phyloP scores from a whole-genome alignment of 768 basidiomycete species.

The Zangia roseola region DNA sequence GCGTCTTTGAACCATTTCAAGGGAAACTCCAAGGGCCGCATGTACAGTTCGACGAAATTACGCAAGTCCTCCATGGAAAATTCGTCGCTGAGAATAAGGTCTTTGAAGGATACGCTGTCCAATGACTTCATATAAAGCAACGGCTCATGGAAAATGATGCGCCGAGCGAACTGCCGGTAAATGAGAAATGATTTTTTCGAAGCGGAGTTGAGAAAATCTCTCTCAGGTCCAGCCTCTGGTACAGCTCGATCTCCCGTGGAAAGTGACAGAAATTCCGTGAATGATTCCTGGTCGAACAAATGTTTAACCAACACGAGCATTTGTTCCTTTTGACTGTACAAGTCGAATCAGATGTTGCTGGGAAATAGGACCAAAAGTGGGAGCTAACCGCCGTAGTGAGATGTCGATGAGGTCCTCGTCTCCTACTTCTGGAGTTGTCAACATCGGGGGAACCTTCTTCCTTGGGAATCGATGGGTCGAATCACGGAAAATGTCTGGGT shows the following conservation, averaged over 20 bases:
- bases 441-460: too few relatives aligned
- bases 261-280: too few relatives aligned
- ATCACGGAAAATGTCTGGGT: not conserved
- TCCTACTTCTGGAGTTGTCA: not conserved
- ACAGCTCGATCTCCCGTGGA: not conserved
- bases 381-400: constrained; percentile 11
- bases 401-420: constrained; percentile 21
- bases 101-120: constrained; percentile 32
- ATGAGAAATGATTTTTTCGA: too few relatives aligned
- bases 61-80: constrained; percentile 25
- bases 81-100: constrained; percentile 32
- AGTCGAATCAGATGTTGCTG: too few relatives aligned
- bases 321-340: constrained; percentile 13
- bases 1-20: constrained; percentile 30
- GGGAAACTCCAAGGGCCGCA: constrained; percentile 9
- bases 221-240: too few relatives aligned
- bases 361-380: too few relatives aligned
- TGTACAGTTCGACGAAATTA: constrained; percentile 8
- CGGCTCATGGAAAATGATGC: constrained; percentile 31
- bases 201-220: too few relatives aligned
- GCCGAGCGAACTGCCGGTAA: constrained; percentile 26
- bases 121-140: constrained; percentile 26
- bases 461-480: not conserved
- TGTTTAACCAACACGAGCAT: too few relatives aligned
- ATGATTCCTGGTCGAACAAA: too few relatives aligned